phyloP scores from a whole-genome alignment of 2,329 filamentous ascomycete species.

The Alternaria novae-zelandiae region DNA sequence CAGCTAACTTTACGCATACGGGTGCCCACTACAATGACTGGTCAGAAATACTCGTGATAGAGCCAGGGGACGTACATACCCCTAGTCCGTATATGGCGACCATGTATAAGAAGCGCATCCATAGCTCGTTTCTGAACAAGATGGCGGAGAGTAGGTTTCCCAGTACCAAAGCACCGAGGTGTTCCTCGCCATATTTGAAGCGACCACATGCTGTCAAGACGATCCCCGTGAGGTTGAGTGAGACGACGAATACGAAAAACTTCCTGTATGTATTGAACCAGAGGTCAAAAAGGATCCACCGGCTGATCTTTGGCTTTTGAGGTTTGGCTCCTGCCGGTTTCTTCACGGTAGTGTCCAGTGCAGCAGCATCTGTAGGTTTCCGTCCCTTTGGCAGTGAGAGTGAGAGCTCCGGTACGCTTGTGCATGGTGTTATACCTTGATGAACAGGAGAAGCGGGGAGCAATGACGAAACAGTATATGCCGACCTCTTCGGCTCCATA shows the following conservation, averaged over 20 bases:
- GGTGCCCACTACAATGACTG: slow-evolving; percentile 38
- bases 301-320: slow-evolving; percentile 30
- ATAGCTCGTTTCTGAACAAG: slow-evolving; percentile 43
- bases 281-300: slow-evolving; percentile 39
- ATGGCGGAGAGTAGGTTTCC: slow-evolving; percentile 42
- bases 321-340: slow-evolving; percentile 18
- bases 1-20: slow-evolving; percentile 36
- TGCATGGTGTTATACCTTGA: slow-evolving; percentile 42
- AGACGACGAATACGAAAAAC: slow-evolving; percentile 42
- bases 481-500: slow-evolving; percentile 20
- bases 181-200: slow-evolving; percentile 42
- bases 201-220: slow-evolving; percentile 34
- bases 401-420: slow-evolving; percentile 41
- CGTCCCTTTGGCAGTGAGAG: slow-evolving; percentile 27
- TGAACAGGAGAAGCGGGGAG: slow-evolving; percentile 38
- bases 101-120: slow-evolving; percentile 41
- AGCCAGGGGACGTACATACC: slow-evolving; percentile 18
- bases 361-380: slow-evolving; percentile 25
- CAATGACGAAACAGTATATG: slow-evolving; percentile 16
- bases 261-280: slow-evolving; percentile 48
- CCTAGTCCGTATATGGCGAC: slow-evolving; percentile 40
- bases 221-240: slow-evolving; percentile 40
- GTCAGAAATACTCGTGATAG: slow-evolving; percentile 4
- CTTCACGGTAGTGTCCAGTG: slow-evolving; percentile 21
- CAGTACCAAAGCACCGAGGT: slow-evolving; percentile 41